Base-by-base conservation (phyloP, 2,329 filamentous ascomycete species). In the Moelleriella libera region DNA sequence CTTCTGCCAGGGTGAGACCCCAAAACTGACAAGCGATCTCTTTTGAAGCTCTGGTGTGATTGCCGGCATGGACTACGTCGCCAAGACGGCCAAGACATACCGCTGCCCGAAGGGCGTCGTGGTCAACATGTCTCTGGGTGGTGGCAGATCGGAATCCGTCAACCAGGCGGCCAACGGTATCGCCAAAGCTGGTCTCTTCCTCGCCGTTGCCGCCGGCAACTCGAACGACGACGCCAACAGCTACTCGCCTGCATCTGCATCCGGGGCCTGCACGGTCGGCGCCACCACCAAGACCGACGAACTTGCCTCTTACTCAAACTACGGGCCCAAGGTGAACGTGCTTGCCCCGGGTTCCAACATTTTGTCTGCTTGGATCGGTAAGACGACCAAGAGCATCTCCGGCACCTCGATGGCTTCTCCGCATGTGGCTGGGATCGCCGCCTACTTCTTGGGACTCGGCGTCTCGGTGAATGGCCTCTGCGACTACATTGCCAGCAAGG, bases 171-270 rank as follows among this genome's bases (percentile, higher is more conserved):
- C 74, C 30, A 61, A 60, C 29, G 58, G 56, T 42, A 63, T 73
- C 41, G 62, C 71, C 52, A 49, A 50, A 14, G 58, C 60, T 2
- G 73, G 72, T 39, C 58, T 76, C 49, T 72, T 74, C 53, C 63
- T 75, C 41, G 72, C 69, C 49, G 73, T 76, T n/a, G 74, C 75
- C 5, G 75, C 74, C 14, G 75, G 75, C 39, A 78, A 78, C 57
- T 61, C 66, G 30, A 62, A 61, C 51, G 53, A 54, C 21, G 62
- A 75, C 50, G 71, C 73, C 2, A 51, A 57, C 21, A 63, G 59
- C 55, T 67, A 57, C 54, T 75, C 71, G 0, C 71, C 72, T 2
- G 68, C 71, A 39, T 71, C 51, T 7, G 68, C 66, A 49, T 39
- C 62, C 3, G 58, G 52, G 9, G 72, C 65, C 40, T 73, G 74